Conservation (phyloP, 2,329 filamentous ascomycete species). For the Hypoxylon sp. region DNA sequence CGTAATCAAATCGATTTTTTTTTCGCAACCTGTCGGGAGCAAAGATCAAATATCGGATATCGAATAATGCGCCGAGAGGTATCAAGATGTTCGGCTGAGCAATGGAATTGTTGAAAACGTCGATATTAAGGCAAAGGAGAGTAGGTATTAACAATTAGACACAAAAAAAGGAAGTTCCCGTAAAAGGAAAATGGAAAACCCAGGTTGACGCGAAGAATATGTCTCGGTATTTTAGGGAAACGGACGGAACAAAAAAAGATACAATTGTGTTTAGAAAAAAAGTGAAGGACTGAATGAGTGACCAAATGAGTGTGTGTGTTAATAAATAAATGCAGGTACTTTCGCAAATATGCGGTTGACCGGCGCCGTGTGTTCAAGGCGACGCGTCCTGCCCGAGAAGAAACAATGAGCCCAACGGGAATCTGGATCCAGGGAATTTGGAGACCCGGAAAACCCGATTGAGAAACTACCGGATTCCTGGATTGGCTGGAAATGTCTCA, state of each 20-base stretch:
- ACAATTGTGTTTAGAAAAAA: slow-evolving; percentile 4
- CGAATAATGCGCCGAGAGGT: slow-evolving; percentile 4
- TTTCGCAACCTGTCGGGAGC: not conserved
- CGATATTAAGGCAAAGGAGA: slow-evolving; percentile 27
- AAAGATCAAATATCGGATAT: not conserved
- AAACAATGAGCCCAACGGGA: slow-evolving; percentile 48
- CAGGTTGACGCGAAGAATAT: slow-evolving; percentile 27
- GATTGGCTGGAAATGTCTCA: slow-evolving; percentile 45
- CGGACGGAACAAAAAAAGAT: slow-evolving; percentile 16
- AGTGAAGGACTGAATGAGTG: slow-evolving; percentile 35
- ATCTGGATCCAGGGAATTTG: slow-evolving; percentile 46
- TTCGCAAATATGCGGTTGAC: slow-evolving; percentile 35
- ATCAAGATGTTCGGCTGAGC: not conserved
- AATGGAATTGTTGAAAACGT: slow-evolving; percentile 16
- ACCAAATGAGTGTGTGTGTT: slow-evolving; percentile 41
- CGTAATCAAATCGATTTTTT: slow-evolving; percentile 15
- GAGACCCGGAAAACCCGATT: slow-evolving; percentile 30
- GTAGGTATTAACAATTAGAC: slow-evolving; percentile 43
- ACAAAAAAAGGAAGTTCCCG: slow-evolving; percentile 34
- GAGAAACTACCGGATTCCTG: slow-evolving; percentile 42
- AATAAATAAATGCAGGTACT: slow-evolving; percentile 34
- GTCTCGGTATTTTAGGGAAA: slow-evolving; percentile 26
- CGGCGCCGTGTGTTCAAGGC: slow-evolving; percentile 29
- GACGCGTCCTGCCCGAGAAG: slow-evolving; percentile 45
- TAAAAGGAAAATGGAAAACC: slow-evolving; percentile 29